Percentiles rank a stretch among this genome's conserved stretches.
These are phyloP conservation scores for Kluyveromyces siamensis DNA, from an alignment of 805 yeast genomes.

Conservation along the genomic window DNA sequence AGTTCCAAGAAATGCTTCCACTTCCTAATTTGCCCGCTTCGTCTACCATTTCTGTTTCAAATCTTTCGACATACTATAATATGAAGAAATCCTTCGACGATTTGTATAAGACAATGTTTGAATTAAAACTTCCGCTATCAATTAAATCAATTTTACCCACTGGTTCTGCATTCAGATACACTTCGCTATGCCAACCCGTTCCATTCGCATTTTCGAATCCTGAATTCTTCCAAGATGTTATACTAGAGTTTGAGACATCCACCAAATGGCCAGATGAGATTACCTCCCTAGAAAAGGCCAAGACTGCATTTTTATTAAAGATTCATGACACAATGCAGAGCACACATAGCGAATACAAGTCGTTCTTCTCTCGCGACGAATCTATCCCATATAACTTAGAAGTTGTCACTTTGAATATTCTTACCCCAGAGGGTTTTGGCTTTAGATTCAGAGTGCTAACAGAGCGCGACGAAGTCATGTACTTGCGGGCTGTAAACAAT, in stretches of 20 bases:
- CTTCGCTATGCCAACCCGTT: slow-evolving; percentile 71
- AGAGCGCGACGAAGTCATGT: slow-evolving; percentile 74
- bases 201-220: slow-evolving; percentile 72
- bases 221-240: slow-evolving; percentile 69
- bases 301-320: slow-evolving; percentile 78
- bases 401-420: slow-evolving; percentile 49
- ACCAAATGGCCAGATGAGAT: slow-evolving; percentile 95
- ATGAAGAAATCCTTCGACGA: slow-evolving; percentile 48
- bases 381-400: slow-evolving; percentile 57
- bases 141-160: slow-evolving; percentile 66
- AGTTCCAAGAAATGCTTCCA: slow-evolving; percentile 47
- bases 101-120: slow-evolving; percentile 42
- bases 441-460: slow-evolving; percentile 69
- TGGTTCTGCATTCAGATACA: slow-evolving; percentile 63
- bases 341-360: slow-evolving; percentile 43
- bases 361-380: slow-evolving; percentile 58
- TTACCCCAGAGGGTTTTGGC: slow-evolving; percentile 86
- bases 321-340: slow-evolving; percentile 40
- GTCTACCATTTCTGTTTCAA: slow-evolving; percentile 40
- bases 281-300: slow-evolving; percentile 75
- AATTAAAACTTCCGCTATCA: slow-evolving; percentile 57
- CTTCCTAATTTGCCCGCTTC: slow-evolving; percentile 52
- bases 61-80: slow-evolving; percentile 34
- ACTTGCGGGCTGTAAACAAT: slow-evolving; percentile 61
- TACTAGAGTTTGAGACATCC: slow-evolving; percentile 82